Conservation (phyloP, 768 basidiomycete species). For the Amanita thiersii region DNA sequence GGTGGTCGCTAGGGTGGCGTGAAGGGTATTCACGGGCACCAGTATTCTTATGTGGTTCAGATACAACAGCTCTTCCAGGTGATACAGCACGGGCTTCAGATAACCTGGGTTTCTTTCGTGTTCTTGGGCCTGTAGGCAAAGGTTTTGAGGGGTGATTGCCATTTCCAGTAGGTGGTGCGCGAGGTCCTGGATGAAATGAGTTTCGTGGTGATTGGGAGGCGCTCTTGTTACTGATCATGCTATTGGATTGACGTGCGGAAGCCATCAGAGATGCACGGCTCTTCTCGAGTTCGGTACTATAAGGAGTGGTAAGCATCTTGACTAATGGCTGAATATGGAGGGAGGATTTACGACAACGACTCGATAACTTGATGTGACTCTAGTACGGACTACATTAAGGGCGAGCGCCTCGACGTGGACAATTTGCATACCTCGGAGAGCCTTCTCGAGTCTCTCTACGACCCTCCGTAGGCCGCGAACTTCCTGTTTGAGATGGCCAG, state of each 20-base stretch:
- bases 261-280: constrained; percentile 56
- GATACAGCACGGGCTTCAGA: constrained; percentile 40
- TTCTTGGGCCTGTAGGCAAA: constrained; percentile 74
- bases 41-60: constrained; percentile 18
- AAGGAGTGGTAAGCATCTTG: constrained; percentile 10
- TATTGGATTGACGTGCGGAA: constrained; percentile 32
- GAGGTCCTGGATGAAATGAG: constrained; percentile 27
- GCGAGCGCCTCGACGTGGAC: constrained; percentile 1
- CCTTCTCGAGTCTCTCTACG: constrained; percentile 62
- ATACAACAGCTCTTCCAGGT: constrained; percentile 15
- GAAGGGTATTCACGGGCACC: constrained; percentile 15
- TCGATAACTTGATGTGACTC: constrained; percentile 73
- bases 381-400: constrained; percentile 20
- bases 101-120: constrained; percentile 72
- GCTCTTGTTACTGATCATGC: constrained; percentile 25
- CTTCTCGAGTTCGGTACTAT: constrained; percentile 73
- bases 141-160: constrained; percentile 34
- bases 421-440: constrained; percentile 59
- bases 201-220: constrained; percentile 42
- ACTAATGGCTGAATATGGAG: constrained; percentile 7
- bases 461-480: constrained; percentile 60
- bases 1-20: constrained; percentile 16
- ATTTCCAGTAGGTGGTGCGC: constrained; percentile 18
- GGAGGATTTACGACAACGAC: constrained; percentile 50
- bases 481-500: constrained; percentile 77